Evolutionary conservation across 2,329 filamentous ascomycete species (phyloP).

Genomic region (Exophiala oligosperma): DNA sequence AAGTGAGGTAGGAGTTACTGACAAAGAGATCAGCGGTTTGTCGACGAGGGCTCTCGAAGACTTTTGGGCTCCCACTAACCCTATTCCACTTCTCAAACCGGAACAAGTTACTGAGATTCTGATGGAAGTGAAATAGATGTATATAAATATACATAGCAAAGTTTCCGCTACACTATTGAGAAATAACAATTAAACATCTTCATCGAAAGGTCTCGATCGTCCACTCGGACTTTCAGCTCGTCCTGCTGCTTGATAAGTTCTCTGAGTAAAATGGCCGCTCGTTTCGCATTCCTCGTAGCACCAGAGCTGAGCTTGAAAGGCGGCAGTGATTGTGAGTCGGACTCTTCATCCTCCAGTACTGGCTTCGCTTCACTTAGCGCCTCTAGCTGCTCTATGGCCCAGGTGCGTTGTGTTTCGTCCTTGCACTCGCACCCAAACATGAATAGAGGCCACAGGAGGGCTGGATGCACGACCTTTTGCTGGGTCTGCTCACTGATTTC

Average conservation of each 20-base stretch:
- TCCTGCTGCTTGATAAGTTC: constrained; percentile 2
- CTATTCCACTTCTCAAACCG: no score
- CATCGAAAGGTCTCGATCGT: not conserved
- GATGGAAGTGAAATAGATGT: no score
- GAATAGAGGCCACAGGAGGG: constrained; percentile 2
- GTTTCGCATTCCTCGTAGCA: not conserved
- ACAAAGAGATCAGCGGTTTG: no score
- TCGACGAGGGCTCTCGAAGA: no score
- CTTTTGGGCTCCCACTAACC: no score
- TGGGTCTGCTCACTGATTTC: not conserved
- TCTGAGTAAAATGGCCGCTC: not conserved
- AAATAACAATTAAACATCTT: constrained; percentile 1
- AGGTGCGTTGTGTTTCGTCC: not conserved
- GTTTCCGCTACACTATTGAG: not conserved
- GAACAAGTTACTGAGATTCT: no score
- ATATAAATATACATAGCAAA: not conserved
- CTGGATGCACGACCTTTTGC: constrained; percentile 1
- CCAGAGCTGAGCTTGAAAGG: not conserved
- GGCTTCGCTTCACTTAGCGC: constrained; percentile 2
- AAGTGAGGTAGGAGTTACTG: no score
- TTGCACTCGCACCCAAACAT: constrained; percentile 1
- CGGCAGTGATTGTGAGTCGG: not conserved
- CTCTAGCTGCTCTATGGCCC: constrained; percentile 4
- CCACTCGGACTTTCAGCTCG: not conserved
- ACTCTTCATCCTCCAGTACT: not conserved